These are phyloP conservation scores for Aspergillus alliaceus DNA, from an alignment of 2,329 filamentous ascomycete species.

Conservation along the genomic window DNA sequence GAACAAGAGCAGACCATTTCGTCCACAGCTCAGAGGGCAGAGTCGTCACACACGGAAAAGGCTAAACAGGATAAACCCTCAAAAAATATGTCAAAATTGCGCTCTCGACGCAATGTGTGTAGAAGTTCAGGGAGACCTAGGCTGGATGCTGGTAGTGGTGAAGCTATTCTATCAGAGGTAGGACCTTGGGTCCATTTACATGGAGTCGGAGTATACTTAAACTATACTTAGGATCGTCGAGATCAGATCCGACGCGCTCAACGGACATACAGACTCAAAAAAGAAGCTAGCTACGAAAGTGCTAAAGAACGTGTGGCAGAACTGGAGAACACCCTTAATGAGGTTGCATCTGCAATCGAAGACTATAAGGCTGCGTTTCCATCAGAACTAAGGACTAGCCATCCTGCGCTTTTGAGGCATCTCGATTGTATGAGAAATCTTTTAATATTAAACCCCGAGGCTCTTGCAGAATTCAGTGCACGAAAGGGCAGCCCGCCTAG, in stretches of 20 bases:
- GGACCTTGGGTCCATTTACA: background rate
- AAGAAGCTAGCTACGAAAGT: slow-evolving; percentile 75
- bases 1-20: background rate
- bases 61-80: background rate
- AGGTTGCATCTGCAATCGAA: background rate
- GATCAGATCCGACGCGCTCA: slow-evolving; percentile 87
- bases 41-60: background rate
- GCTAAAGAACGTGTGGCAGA: slow-evolving; percentile 69
- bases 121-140: background rate
- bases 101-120: background rate
- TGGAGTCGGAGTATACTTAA: background rate
- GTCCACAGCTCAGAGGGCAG: background rate
- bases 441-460: background rate
- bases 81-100: background rate
- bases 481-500: background rate
- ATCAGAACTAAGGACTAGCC: background rate
- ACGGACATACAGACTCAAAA: slow-evolving; percentile 78
- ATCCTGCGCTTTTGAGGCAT: background rate
- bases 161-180: slow-evolving; percentile 1
- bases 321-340: slow-evolving; percentile 52
- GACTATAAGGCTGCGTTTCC: background rate
- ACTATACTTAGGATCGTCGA: slow-evolving; percentile 51
- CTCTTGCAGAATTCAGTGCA: background rate
- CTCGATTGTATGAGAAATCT: background rate
- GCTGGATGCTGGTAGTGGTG: background rate